Evolutionary conservation across 495 filamentous ascomycete species (phyloP).

Genomic region (Penicillium atrosanguineum): DNA sequence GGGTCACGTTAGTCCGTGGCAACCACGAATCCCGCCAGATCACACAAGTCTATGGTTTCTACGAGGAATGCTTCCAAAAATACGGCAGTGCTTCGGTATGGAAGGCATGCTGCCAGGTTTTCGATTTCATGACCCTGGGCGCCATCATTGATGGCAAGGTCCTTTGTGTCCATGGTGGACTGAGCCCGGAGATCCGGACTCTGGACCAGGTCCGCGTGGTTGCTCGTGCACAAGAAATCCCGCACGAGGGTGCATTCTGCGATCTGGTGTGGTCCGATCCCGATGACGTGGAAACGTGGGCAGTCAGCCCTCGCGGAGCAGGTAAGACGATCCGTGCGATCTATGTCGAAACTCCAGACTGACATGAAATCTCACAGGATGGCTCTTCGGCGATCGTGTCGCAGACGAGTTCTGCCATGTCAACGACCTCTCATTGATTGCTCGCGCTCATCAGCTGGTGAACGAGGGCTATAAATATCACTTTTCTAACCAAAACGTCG

Average conservation of each 20-base stretch:
- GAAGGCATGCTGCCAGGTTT: conserved; percentile 99
- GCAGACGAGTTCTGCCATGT: conserved; percentile 99
- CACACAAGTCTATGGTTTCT: conserved; percentile 98
- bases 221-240: conserved; percentile 94
- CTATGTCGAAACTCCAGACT: background rate
- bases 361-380: conserved; percentile 44
- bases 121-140: conserved; percentile 94
- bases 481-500: conserved; percentile 91
- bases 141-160: conserved; percentile 97
- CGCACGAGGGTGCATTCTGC: conserved; percentile 96
- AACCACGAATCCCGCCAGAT: conserved; percentile 99
- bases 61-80: conserved; percentile 96
- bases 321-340: conserved; percentile 37
- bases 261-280: conserved; percentile 98
- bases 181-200: conserved; percentile 94
- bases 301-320: conserved; percentile 88
- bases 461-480: conserved; percentile 99
- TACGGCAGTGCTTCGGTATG: conserved; percentile 98
- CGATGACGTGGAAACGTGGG: conserved; percentile 98
- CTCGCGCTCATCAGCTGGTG: conserved; percentile 92
- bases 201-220: conserved; percentile 98
- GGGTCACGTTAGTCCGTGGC: conserved; percentile 91
- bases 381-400: conserved; percentile 97
- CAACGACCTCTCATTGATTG: conserved; percentile 91
- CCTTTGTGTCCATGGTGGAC: conserved; percentile 93